These are phyloP conservation scores for Pleurostoma richardsiae DNA, from an alignment of 2,329 filamentous ascomycete species.

Conservation along the genomic window DNA sequence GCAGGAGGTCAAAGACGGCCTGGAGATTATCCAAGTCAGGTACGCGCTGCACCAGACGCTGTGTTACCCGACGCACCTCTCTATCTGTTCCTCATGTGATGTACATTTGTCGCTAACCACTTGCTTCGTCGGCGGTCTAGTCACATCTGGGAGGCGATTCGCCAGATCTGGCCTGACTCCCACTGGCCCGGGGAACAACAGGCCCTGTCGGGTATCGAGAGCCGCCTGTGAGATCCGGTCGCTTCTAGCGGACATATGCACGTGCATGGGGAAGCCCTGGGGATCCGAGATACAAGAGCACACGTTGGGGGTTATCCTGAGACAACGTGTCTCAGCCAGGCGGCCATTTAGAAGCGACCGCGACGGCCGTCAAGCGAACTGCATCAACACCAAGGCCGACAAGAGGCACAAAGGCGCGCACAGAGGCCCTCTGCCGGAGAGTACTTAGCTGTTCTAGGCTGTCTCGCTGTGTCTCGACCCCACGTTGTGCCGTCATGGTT, in stretches of 20 bases:
- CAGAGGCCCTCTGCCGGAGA: too few species aligned
- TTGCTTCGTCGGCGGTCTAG: slow-evolving; percentile 32
- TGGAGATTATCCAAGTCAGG: slow-evolving; percentile 87
- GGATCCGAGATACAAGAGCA: neutral
- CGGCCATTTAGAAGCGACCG: neutral
- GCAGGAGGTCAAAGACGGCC: slow-evolving; percentile 77
- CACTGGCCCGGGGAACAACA: slow-evolving; percentile 74
- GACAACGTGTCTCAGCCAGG: neutral
- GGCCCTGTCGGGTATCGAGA: slow-evolving; percentile 64
- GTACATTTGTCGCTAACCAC: slow-evolving; percentile 9
- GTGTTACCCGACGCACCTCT: slow-evolving; percentile 24
- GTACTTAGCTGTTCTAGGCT: too few species aligned
- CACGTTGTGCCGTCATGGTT: too few species aligned
- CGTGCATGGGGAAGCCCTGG: neutral
- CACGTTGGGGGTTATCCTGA: neutral
- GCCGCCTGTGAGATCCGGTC: slow-evolving; percentile 56
- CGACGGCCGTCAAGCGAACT: too few species aligned
- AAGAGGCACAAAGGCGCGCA: too few species aligned
- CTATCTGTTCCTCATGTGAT: slow-evolving; percentile 9
- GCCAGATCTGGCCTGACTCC: slow-evolving; percentile 84
- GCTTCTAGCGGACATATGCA: too few species aligned
- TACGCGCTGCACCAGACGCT: slow-evolving; percentile 44
- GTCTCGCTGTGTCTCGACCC: too few species aligned
- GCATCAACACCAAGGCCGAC: too few species aligned
- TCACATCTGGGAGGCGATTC: slow-evolving; percentile 92